A percentile compares a stretch with the other conserved stretches of the same genome.
These are phyloP conservation scores for Hirschioporus abietinus DNA, from an alignment of 768 basidiomycete genomes.

Conservation along the genomic window DNA sequence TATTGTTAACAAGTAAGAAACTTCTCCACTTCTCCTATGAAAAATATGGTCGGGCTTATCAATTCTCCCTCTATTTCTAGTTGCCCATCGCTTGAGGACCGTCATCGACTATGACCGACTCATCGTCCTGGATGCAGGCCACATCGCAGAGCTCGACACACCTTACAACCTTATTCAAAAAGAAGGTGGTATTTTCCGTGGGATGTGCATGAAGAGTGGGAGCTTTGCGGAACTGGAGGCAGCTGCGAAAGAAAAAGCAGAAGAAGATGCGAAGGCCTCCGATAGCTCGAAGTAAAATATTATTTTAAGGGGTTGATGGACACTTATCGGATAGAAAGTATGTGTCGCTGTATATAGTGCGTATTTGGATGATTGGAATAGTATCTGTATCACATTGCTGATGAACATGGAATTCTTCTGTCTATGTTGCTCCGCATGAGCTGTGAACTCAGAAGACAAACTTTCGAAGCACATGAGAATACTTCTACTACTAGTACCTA, in stretches of 20 bases:
- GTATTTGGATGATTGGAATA: neutral
- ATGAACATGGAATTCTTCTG: neutral
- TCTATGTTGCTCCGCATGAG: too few relatives aligned
- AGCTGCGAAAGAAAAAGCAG: conserved; percentile 38
- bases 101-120: conserved; percentile 79
- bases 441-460: too few relatives aligned
- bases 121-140: conserved; percentile 72
- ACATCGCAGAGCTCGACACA: conserved; percentile 65
- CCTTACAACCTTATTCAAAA: conserved; percentile 62
- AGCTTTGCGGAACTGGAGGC: conserved; percentile 56
- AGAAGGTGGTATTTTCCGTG: conserved; percentile 58
- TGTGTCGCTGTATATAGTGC: neutral
- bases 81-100: conserved; percentile 71
- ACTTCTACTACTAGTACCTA: too few relatives aligned
- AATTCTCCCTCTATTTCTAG: conserved; percentile 26
- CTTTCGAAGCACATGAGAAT: too few relatives aligned
- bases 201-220: conserved; percentile 69
- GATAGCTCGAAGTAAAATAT: neutral
- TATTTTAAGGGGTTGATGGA: neutral
- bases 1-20: conserved; percentile 39
- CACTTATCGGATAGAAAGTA: neutral
- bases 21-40: conserved; percentile 11
- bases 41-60: neutral
- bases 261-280: neutral
- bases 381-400: neutral